Base-by-base conservation (phyloP, 2,329 filamentous ascomycete species). In the Fusarium sp. region DNA sequence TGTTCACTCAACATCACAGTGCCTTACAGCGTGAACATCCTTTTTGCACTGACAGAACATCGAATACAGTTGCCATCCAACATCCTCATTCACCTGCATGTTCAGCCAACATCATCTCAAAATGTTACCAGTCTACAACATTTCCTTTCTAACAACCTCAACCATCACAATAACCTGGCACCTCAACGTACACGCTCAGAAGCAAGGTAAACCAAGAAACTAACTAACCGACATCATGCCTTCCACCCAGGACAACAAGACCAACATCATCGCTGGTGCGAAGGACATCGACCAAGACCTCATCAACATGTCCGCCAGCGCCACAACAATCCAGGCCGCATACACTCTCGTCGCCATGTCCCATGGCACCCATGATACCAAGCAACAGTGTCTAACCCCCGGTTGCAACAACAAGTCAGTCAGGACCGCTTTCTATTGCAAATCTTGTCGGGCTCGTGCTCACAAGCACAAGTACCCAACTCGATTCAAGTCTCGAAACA, bases 261-360 rank as follows among this genome's bases (percentile, higher is more conserved):
- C 25, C 10, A 49, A 38, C 2, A 39, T 31, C 17, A 53, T n/a
- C 22, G 33, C 35, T 15, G 11, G 20, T 4, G 42, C 36, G 5
- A 31, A 47, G 13, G 18, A 18, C 18, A 36, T 18, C 18, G 35
- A 58, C 6, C 29, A 56, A 13, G 42, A 47, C 27, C 62, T 67
- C 22, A 18, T 22, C 25, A n/a, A 39, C 20, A 14, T 31, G 6
- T 27, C 35, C 20, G 20, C 25, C 35, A 27, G n/a, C 20, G 25
- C 35, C 5, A 25, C 18, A 18, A 42, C 15, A 1, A 54, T 41
- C 36, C 18, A 29, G 36, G 36, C 50, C 10, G 29, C 36, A 25
- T 29, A 31, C 14, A 31, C 20, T 18, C 50, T 54, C 35, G 22
- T 64, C n/a, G 53, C 60, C 46, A 49, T 64, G 60, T 41, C 60